Evolutionary conservation across 2,329 filamentous ascomycete species (phyloP), one percentile per base, ranked within the genome.

Genomic region (Alternaria burnsii): DNA sequence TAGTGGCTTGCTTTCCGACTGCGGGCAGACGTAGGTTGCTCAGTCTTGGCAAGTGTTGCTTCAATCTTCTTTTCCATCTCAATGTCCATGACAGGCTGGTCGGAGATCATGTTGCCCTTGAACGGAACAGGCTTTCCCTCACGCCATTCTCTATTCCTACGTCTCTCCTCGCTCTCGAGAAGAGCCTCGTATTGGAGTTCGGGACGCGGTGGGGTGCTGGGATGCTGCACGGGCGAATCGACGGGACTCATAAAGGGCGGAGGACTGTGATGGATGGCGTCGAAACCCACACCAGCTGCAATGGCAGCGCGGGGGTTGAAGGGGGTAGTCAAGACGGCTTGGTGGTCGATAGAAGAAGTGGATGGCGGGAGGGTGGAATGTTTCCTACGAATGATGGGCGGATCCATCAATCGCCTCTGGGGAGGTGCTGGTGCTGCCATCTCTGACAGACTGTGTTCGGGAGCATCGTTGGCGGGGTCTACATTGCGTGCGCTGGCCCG

Each of bases 1-100:
- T 88, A 88, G 70, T 89, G 87, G 70, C 87, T 89, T 42, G 88
- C 86, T 76, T 90, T 90, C 58, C 88, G 83, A 73, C 87, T 89
- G 61, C 88, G 83, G 46, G 85, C 84, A 67, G 86, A 82, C 26
- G 82, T 79, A 28, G 80, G 76, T 32, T 80, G 82, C 68, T 89
- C 87, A 5, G 82, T 79, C 66, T 87, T 87, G 41, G 86, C 82
- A 58, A 89, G 72, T 30, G 86, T 88, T 18, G 87, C 88, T 74
- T 89, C 86, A 61, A 90, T 89, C 43, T 86, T 85, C 73, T 86
- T 87, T 55, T 89, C 87, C 24, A 88, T 83, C 47, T 82, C 81
- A 34, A 79, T 75, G 43, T 82, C 82, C 56, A 78, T 74, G 68
- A 79, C 81, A 12, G 78, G 71, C 59, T 79, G 81, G 38, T 81